Evolutionary conservation across 2,329 filamentous ascomycete genomes (phyloP).

Genomic region (Ceratocystis eucalypticola): DNA sequence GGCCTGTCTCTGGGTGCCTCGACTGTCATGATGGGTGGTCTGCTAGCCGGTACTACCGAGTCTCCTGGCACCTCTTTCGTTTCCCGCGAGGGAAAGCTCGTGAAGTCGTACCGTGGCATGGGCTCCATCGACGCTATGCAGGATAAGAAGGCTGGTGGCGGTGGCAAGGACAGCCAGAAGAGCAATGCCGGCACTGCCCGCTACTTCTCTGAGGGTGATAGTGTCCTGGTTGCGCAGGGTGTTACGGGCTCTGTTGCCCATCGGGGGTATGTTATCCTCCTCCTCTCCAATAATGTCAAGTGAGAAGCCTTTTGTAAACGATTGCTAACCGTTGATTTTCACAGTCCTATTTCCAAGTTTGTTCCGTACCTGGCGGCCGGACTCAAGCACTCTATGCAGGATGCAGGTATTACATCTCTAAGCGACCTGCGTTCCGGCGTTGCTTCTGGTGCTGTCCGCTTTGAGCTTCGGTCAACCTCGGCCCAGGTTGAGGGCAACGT

Average conservation of each 20-base stretch:
- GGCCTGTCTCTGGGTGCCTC: conserved; percentile 86
- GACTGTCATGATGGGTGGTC: conserved; percentile 98
- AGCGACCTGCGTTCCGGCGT: conserved; percentile 64
- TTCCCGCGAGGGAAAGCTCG: conserved; percentile 88
- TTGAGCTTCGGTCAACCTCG: conserved; percentile 87
- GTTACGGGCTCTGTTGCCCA: conserved; percentile 78
- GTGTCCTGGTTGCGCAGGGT: conserved; percentile 88
- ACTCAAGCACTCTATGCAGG: conserved; percentile 94
- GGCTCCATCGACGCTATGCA: conserved; percentile 98
- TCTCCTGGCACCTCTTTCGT: conserved; percentile 95
- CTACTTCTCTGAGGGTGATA: conserved; percentile 96
- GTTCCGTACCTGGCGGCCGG: conserved; percentile 90
- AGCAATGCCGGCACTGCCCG: conserved; percentile 91
- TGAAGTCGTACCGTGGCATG: conserved; percentile 99
- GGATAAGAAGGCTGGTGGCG: conserved; percentile 83
- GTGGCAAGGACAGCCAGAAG: conserved; percentile 57
- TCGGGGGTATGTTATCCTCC: conserved; percentile 39
- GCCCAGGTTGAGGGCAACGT: conserved; percentile 95
- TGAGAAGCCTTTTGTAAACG: not conserved
- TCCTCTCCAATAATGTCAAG: not conserved
- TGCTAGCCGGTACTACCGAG: conserved; percentile 92
- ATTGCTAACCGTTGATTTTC: conserved; percentile 24
- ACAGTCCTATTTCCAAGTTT: conserved; percentile 80
- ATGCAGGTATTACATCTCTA: conserved; percentile 77
- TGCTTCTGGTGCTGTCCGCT: conserved; percentile 61